Conservation (phyloP, 192 early-diverging fungal genomes). For the Rhizophagus prolifer region DNA sequence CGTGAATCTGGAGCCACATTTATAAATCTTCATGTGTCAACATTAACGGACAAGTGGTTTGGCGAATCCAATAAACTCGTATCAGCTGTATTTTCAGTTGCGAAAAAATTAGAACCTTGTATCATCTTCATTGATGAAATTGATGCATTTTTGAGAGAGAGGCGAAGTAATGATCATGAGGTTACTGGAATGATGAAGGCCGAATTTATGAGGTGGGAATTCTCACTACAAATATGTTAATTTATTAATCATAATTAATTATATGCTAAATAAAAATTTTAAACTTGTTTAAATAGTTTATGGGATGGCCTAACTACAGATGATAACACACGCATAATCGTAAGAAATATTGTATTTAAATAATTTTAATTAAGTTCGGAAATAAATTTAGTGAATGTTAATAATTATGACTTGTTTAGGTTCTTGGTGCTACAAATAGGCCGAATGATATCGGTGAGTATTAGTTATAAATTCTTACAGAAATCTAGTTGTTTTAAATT, state of each 20-base stretch:
- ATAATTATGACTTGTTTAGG: background rate
- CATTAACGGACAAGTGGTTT: slow-evolving; percentile 98
- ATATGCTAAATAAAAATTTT: background rate
- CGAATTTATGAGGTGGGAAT: slow-evolving; percentile 85
- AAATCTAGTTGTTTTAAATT: background rate
- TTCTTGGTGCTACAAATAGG: slow-evolving; percentile 94
- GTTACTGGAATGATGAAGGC: slow-evolving; percentile 99
- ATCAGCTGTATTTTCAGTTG: slow-evolving; percentile 89
- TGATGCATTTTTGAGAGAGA: slow-evolving; percentile 93
- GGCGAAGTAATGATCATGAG: slow-evolving; percentile 89
- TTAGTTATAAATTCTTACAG: background rate
- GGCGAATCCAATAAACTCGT: slow-evolving; percentile 96
- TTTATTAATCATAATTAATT: slow-evolving; percentile 21
- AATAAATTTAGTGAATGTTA: background rate
- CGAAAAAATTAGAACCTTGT: slow-evolving; percentile 89
- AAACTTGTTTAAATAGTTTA: slow-evolving; percentile 42
- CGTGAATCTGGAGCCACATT: slow-evolving; percentile 97
- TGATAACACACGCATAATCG: slow-evolving; percentile 64
- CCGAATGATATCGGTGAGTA: slow-evolving; percentile 82
- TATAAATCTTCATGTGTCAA: slow-evolving; percentile 96
- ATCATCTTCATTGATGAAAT: slow-evolving; percentile 99
- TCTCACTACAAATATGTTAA: background rate
- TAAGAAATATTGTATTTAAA: background rate
- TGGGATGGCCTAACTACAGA: slow-evolving; percentile 95
- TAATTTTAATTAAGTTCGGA: background rate